Conservation (phyloP, 768 basidiomycete genomes). For the Sporobolomyces roseus region DNA sequence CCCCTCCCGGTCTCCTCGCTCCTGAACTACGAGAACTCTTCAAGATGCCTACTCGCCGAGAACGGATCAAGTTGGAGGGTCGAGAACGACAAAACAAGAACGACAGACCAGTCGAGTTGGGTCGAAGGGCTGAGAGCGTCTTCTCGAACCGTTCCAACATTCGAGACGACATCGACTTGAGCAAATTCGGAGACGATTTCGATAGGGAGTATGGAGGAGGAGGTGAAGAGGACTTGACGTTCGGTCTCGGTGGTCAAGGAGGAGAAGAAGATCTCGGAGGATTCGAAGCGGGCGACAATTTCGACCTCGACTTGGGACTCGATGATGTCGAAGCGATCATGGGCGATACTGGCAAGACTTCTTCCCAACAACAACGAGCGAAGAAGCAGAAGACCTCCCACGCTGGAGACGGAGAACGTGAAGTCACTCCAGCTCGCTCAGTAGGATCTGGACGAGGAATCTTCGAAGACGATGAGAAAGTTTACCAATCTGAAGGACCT, state of each 20-base stretch:
- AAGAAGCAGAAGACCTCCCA: slow-evolving; percentile 33
- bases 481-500: slow-evolving; percentile 37
- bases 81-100: slow-evolving; percentile 14
- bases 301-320: slow-evolving; percentile 17
- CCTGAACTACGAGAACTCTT: slow-evolving; percentile 81
- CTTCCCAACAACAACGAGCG: slow-evolving; percentile 17
- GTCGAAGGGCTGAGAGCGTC: slow-evolving; percentile 32
- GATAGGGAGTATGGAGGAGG: slow-evolving; percentile 26
- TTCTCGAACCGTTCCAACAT: slow-evolving; percentile 19
- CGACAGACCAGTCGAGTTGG: slow-evolving; percentile 24
- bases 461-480: slow-evolving; percentile 16
- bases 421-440: slow-evolving; percentile 13
- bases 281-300: slow-evolving; percentile 23
- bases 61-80: slow-evolving; percentile 30
- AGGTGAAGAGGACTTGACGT: slow-evolving; percentile 7
- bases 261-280: slow-evolving; percentile 37
- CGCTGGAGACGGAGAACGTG: background rate
- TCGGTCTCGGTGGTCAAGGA: slow-evolving; percentile 17
- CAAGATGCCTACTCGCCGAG: slow-evolving; percentile 53
- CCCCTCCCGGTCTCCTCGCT: slow-evolving; percentile 69
- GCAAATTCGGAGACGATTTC: background rate
- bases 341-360: slow-evolving; percentile 14
- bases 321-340: slow-evolving; percentile 6
- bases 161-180: background rate
- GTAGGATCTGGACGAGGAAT: slow-evolving; percentile 7